Base-by-base conservation (phyloP, 208 protist species). In the Acanthamoeba pearcei region DNA sequence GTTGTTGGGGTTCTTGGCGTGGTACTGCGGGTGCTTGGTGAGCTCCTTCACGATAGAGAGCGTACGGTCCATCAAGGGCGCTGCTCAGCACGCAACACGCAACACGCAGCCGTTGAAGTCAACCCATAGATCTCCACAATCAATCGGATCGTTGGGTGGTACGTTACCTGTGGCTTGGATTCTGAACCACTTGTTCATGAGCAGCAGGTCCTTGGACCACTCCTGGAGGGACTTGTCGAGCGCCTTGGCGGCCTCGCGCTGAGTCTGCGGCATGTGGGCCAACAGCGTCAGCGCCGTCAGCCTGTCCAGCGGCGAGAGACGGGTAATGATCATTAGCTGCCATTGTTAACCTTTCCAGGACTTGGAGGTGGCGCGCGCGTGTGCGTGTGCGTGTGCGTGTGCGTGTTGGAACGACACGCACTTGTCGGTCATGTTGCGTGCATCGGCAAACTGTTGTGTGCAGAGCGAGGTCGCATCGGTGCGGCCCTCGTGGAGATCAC, bases 101-200 rank as follows among this genome's bases (percentile, higher is more conserved):
- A 49, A 49, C 46, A 49, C 46, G 46, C 46, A 49, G 9, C 46
- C 49, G 6, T 29, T 80, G 0, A 80, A 80, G 35, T 42, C 38
- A 42, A 42, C 38, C 38, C 2, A 42, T 42, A 38, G 35, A 38
- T 38, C 35, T 38, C 35, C 35, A 38, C 35, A 38, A 38, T 38
- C 35, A 38, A 38, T 38, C 35, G 35, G 35, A 83, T 83, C 74
- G 29, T 74, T 24, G 66, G 66, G n/a, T 13, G 42, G 29, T 74
- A 51, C 27, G 29, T 83, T 38, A 83, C 74, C 74, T 17, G 74
- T 83, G 74, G 74, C 74, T 35, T 83, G 74, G 15, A 83, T 83
- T 24, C 74, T 42, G 74, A 83, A 83, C 74, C 74, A 91, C 62
- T 91, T 70, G 29, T 91, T 64, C 57, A 91, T 91, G 5, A 91